Base-by-base conservation (phyloP, 371 early-diverging fungal genomes). In the Mucor lusitanicus region DNA sequence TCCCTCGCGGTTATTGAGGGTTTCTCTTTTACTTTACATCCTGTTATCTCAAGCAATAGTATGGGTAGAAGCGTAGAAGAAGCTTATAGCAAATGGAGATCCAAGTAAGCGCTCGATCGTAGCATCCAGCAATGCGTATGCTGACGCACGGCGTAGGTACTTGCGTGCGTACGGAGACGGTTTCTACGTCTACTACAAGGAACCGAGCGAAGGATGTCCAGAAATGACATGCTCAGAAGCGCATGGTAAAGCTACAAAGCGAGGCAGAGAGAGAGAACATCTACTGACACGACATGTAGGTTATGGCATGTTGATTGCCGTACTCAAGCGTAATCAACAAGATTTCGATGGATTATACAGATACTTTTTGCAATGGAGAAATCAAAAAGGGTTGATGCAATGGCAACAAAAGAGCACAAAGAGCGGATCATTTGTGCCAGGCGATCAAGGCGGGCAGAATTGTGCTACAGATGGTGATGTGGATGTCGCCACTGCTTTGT, bases 401-500 rank as follows among this genome's bases (percentile, higher is more conserved):
- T 88, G 89, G 89, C 87, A 88, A 58, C 89, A 88, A 73, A 82
- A 84, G 63, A 50, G 58, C 23, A 63, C 62, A 9, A 66, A 42
- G 25, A 40, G 61, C 9, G 83, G 79, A 3, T 58, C 70, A 3
- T 85, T 81, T 65, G 70, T 81, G 9, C 79, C 81, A 57, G 83
- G 80, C 33, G 80, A 81, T 39, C 76, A 80, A 75, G 86, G 87
- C 21, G 85, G 86, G n/a, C 77, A 81, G 17, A 73, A 78, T 44
- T 85, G 86, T 73, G 86, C 87, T 2, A 86, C 87, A 0, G 89
- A 88, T n/a, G 89, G 89, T 4, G 87, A 86, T 59, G 84, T 85
- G 21, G 88, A 88, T 67, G 73, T 88, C 58, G 83, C 83, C 11
- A 86, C 87, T 15, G 79, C 87, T 0, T 68, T 88, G 32, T 86